phyloP scores from a whole-genome alignment of 2,329 filamentous ascomycete species.

The Pezicula carpinea region DNA sequence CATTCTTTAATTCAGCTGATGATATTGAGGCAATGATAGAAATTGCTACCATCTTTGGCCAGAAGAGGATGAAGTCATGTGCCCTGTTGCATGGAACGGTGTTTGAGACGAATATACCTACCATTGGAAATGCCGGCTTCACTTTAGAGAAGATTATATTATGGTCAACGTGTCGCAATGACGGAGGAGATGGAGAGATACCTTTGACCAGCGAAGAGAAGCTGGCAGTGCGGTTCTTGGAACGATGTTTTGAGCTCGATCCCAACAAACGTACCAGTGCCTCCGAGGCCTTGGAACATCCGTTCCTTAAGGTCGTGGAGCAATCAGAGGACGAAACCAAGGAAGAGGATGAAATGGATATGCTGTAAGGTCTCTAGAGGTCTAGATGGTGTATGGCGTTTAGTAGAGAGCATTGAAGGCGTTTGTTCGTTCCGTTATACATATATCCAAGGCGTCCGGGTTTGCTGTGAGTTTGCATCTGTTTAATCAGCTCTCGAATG shows the following conservation, averaged over 20 bases:
- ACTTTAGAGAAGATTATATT: conserved; percentile 88
- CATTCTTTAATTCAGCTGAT: conserved; percentile 98
- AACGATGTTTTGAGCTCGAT: conserved; percentile 71
- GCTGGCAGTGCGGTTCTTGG: conserved; percentile 67
- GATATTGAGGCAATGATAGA: conserved; percentile 97
- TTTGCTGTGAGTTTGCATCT: conserved; percentile 6
- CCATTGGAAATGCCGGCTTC: conserved; percentile 80
- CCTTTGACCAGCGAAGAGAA: conserved; percentile 63
- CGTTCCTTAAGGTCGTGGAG: conserved; percentile 52
- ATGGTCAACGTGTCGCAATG: conserved; percentile 82
- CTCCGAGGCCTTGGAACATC: conserved; percentile 66
- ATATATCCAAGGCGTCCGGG: neutral
- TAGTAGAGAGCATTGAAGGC: conserved; percentile 2
- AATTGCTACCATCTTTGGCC: conserved; percentile 91
- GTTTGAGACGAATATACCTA: conserved; percentile 90
- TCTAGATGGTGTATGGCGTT: conserved; percentile 8
- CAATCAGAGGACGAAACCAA: conserved; percentile 43
- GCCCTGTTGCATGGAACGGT: conserved; percentile 84
- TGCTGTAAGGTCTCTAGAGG: conserved; percentile 18
- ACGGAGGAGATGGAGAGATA: conserved; percentile 47
- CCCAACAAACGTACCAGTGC: conserved; percentile 70
- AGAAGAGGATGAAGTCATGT: conserved; percentile 75
- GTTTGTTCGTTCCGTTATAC: conserved; percentile 10
- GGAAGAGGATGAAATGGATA: conserved; percentile 50
- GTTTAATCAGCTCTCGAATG: conserved; percentile 2